Evolutionary conservation across 495 filamentous ascomycete species (phyloP).

Genomic region (Platismatia glauca): DNA sequence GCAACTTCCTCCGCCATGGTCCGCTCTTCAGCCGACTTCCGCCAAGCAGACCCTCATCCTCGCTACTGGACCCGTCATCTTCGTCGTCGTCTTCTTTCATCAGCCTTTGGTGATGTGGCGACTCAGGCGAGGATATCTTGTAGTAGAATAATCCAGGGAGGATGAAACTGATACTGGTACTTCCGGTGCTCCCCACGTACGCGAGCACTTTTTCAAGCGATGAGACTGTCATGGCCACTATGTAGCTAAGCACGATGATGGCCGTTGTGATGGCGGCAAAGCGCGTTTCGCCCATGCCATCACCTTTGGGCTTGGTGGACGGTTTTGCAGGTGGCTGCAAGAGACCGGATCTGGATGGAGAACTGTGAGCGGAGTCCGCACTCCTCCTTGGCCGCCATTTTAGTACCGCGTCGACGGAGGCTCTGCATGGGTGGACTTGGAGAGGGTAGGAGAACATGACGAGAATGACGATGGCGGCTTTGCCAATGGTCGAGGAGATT

Average conservation of each 20-base stretch:
- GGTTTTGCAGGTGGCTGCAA: constrained; percentile 29
- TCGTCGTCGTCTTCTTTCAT: constrained; percentile 78
- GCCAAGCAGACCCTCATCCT: constrained; percentile 29
- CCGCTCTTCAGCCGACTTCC: constrained; percentile 37
- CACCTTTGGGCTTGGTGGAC: constrained; percentile 31
- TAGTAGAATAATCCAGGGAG: constrained; percentile 95
- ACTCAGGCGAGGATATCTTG: constrained; percentile 85
- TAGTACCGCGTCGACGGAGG: constrained; percentile 82
- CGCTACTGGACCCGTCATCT: constrained; percentile 35
- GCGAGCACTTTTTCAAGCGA: constrained; percentile 85
- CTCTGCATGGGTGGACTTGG: constrained; percentile 89
- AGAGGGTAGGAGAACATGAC: constrained; percentile 96
- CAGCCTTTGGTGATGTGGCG: constrained; percentile 69
- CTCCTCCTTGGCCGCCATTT: constrained; percentile 71
- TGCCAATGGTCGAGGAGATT: constrained; percentile 77
- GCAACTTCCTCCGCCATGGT: constrained; percentile 47
- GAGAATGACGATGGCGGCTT: constrained; percentile 89
- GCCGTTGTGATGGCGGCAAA: constrained; percentile 84
- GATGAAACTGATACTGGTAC: constrained; percentile 92
- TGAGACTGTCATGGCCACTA: constrained; percentile 81
- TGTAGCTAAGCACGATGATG: constrained; percentile 75
- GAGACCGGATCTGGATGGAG: constrained; percentile 38
- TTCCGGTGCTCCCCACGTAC: constrained; percentile 91
- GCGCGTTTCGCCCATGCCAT: constrained; percentile 71
- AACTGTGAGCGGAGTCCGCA: constrained; percentile 35